A percentile compares a stretch with the other conserved stretches of the same genome.
Conservation (phyloP, 257 asterid genomes). For the Solanum medicagineum region DNA sequence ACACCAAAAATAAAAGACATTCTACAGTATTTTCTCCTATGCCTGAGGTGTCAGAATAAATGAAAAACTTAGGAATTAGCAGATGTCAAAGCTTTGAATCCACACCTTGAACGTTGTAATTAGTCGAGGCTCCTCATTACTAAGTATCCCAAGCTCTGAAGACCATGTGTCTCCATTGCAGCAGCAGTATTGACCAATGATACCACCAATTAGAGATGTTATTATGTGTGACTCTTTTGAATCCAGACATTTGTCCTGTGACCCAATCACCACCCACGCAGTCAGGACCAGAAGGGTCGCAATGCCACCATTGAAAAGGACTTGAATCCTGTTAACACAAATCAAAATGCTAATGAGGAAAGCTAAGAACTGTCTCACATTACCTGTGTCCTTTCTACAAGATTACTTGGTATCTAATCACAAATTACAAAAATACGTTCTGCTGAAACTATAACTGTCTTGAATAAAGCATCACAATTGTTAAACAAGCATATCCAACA, state of each 20-base stretch:
- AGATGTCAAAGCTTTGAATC: not conserved
- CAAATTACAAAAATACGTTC: not conserved
- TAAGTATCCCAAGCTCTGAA: constrained; percentile 92
- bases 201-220: constrained; percentile 57
- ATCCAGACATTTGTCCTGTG: constrained; percentile 63
- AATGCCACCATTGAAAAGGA: constrained; percentile 69
- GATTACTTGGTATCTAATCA: not conserved
- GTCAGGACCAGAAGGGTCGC: constrained; percentile 50
- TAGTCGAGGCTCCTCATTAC: constrained; percentile 75
- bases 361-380: not conserved
- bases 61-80: not conserved
- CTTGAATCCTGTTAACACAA: constrained; percentile 64
- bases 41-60: not conserved
- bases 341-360: not conserved
- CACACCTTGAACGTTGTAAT: constrained; percentile 81
- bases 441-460: not conserved
- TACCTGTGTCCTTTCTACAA: not conserved
- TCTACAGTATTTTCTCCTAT: not conserved
- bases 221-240: constrained; percentile 57
- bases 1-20: not conserved
- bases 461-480: not conserved
- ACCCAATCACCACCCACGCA: constrained; percentile 52
- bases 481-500: not conserved
- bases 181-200: constrained; percentile 91
- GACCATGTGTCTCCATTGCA: constrained; percentile 98